phyloP scores from a whole-genome alignment of 495 filamentous ascomycete species.

The Ramalina intermedia region DNA sequence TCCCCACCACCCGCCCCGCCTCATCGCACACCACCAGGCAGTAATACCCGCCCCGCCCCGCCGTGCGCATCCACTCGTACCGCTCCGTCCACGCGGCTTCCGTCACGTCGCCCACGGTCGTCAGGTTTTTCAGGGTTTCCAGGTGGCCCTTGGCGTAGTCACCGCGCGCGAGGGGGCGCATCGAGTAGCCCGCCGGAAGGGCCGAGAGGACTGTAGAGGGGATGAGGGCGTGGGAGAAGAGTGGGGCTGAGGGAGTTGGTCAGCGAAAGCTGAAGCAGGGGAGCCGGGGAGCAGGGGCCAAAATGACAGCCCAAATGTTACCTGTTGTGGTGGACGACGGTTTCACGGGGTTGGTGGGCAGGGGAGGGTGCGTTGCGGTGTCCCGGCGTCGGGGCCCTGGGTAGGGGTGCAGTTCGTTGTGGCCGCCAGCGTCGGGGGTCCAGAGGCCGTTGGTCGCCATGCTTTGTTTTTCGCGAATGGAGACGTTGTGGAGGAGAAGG shows the following conservation, averaged over 20 bases:
- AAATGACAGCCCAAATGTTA: too few species aligned
- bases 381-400: neutral
- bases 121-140: slow-evolving; percentile 80
- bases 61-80: slow-evolving; percentile 47
- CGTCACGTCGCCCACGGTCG: slow-evolving; percentile 78
- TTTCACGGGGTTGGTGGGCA: neutral
- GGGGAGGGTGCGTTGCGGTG: slow-evolving; percentile 1
- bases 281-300: neutral
- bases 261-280: slow-evolving; percentile 2
- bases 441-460: neutral
- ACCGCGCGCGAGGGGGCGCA: slow-evolving; percentile 62
- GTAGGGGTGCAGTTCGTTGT: neutral
- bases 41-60: slow-evolving; percentile 60
- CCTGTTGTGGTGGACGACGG: neutral
- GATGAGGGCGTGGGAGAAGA: slow-evolving; percentile 68
- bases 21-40: slow-evolving; percentile 70
- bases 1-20: slow-evolving; percentile 58
- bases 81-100: slow-evolving; percentile 60
- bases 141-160: slow-evolving; percentile 76
- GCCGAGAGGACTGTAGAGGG: slow-evolving; percentile 53
- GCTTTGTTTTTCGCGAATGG: neutral
- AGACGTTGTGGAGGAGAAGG: neutral
- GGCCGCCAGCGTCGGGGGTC: slow-evolving; percentile 1
- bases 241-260: slow-evolving; percentile 28
- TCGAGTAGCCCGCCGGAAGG: slow-evolving; percentile 66